These are phyloP conservation scores for Pyracantha coccinea DNA, from an alignment of 331 rosid species.

Conservation along the genomic window DNA sequence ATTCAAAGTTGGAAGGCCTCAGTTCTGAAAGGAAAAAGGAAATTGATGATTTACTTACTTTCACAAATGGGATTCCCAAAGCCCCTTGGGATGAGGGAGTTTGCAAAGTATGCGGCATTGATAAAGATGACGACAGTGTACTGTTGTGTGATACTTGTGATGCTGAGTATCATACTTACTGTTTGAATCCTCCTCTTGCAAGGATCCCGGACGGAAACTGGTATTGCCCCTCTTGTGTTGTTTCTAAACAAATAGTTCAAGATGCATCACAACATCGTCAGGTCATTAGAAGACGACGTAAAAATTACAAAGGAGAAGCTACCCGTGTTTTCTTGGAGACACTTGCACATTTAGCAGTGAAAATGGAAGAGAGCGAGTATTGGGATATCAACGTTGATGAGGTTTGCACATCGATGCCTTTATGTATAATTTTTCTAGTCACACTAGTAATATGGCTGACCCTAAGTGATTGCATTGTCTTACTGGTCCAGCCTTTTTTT, in stretches of 20 bases:
- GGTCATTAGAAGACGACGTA: slow-evolving; percentile 41
- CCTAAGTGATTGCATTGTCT: not conserved
- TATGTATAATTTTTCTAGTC: not conserved
- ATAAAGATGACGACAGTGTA: slow-evolving; percentile 98
- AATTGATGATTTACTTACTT: slow-evolving; percentile 48
- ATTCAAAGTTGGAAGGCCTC: slow-evolving; percentile 52
- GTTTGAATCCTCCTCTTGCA: slow-evolving; percentile 97
- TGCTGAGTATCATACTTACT: slow-evolving; percentile 98
- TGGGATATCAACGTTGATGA: slow-evolving; percentile 69
- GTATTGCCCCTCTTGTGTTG: slow-evolving; percentile 96
- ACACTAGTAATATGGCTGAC: not conserved
- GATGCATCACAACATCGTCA: slow-evolving; percentile 29
- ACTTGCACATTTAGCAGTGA: slow-evolving; percentile 50
- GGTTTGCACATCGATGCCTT: slow-evolving; percentile 44
- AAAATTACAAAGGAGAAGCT: slow-evolving; percentile 66
- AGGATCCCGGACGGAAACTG: slow-evolving; percentile 99
- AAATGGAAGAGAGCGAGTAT: slow-evolving; percentile 88
- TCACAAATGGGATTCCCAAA: slow-evolving; percentile 68
- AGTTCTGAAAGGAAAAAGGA: slow-evolving; percentile 60
- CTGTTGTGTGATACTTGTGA: slow-evolving; percentile 94
- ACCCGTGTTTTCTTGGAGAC: slow-evolving; percentile 60
- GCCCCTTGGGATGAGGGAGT: slow-evolving; percentile 99
- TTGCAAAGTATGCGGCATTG: slow-evolving; percentile 98
- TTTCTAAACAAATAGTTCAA: slow-evolving; percentile 47
- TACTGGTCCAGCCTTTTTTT: not conserved